Evolutionary conservation across 306 rosid genomes (phyloP), one percentile per base, ranked within the genome.

Genomic region (Quercus mongolica): DNA sequence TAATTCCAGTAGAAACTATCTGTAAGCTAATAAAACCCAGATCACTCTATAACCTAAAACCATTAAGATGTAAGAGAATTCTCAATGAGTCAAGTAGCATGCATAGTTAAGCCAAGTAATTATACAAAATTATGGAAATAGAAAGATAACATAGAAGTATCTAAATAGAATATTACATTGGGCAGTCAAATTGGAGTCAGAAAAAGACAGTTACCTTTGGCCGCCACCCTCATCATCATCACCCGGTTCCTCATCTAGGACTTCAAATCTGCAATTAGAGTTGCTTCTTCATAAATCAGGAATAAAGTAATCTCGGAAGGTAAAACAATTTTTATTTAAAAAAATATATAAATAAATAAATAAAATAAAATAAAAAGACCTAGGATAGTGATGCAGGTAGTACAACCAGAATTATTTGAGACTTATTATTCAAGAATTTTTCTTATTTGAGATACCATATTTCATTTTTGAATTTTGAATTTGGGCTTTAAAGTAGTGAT

Each of bases 231-330:
- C 99, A 75, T 95, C 98, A 74, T 95, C 98, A 84, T 95, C 99
- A 51, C 97, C 99, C 1, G 98, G 98, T 74, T 95, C 99, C 87
- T 95, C 99, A 62, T 95, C 99, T 56, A 95, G 88, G 67, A 95
- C 98, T 80, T 95, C 98, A 81, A 95, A 90, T 83, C 99, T 95
- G 89, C 79, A 85, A 68, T 61, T 17, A 21, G 52, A 68, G 65
- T 7, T 65, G 5, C 49, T 54, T 35, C 74, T 64, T 67, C 54
- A 64, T 38, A 46, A 72, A 38, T 5, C 70, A 65, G 56, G 46
- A n/a, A 56, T 25, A 1, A 41, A 80, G 69, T 51, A 71, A 18
- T 41, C 19, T 73, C 41, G 44, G 68, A 72, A 72, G 23, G 33
- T 63, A 28, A 71, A 8, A 41, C 11, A 41, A 41, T 41, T 41